A percentile compares a stretch with the other conserved stretches of the same genome.
These are phyloP conservation scores for Boletus sensibilis DNA, from an alignment of 768 basidiomycete genomes.

Conservation along the genomic window DNA sequence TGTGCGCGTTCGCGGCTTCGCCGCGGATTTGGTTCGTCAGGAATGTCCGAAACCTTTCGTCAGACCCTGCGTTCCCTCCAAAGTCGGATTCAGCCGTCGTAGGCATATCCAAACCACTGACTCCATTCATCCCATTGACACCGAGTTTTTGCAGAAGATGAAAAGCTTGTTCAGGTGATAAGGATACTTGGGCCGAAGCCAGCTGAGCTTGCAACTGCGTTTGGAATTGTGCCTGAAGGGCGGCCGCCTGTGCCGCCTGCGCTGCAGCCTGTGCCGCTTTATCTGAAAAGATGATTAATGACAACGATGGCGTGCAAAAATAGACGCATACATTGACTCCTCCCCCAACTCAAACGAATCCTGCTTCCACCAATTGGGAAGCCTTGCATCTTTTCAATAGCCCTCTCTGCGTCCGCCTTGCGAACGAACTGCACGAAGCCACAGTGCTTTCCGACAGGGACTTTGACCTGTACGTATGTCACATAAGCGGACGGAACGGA, in stretches of 20 bases:
- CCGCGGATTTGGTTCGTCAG: conserved; percentile 19
- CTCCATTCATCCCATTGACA: conserved; percentile 38
- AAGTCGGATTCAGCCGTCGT: conserved; percentile 9
- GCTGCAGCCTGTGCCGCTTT: conserved; percentile 91
- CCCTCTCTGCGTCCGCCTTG: conserved; percentile 87
- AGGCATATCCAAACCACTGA: conserved; percentile 9
- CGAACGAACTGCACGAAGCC: conserved; percentile 95
- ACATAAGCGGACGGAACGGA: conserved; percentile 3
- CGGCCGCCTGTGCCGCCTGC: conserved; percentile 75
- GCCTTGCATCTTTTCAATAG: conserved; percentile 96
- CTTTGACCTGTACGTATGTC: conserved; percentile 67
- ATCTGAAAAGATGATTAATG: conserved; percentile 43
- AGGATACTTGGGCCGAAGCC: conserved; percentile 21
- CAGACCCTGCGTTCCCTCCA: conserved; percentile 16
- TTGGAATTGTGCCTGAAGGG: conserved; percentile 51
- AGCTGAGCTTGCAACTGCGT: conserved; percentile 36
- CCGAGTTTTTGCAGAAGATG: conserved; percentile 59
- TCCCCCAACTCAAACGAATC: conserved; percentile 90
- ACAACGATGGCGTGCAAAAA: not conserved
- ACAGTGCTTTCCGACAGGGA: conserved; percentile 94
- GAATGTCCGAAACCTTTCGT: conserved; percentile 27
- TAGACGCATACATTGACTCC: conserved; percentile 70
- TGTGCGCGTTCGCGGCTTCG: conserved; percentile 14
- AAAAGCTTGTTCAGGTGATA: conserved; percentile 64
- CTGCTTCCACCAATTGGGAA: conserved; percentile 91